phyloP scores from a whole-genome alignment of 225 moss, liverwort and hornwort genomes.

The Bryoerythrophyllum caledonicum region DNA sequence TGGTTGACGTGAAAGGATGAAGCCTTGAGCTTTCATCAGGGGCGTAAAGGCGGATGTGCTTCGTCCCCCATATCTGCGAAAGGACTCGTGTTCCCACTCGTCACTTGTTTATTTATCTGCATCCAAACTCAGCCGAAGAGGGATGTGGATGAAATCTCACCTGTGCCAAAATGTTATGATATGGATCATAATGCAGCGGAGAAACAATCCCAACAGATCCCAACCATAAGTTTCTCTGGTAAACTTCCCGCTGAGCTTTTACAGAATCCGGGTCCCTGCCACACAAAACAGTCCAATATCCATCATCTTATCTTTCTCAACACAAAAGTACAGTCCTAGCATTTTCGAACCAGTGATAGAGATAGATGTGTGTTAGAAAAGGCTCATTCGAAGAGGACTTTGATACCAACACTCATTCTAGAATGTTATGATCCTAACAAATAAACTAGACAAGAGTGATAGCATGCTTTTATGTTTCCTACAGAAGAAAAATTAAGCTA shows the following conservation, averaged over 20 bases:
- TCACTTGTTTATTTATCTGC: background rate
- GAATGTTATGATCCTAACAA: too few species aligned
- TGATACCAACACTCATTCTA: too few species aligned
- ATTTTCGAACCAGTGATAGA: too few species aligned
- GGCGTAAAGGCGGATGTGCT: conserved; percentile 49
- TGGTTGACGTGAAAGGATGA: conserved; percentile 50
- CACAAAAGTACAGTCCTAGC: background rate
- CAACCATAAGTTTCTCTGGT: conserved; percentile 57
- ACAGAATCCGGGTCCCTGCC: conserved; percentile 57
- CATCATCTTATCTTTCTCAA: conserved; percentile 10
- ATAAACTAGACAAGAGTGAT: background rate
- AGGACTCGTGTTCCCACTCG: background rate
- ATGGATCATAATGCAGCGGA: conserved; percentile 59
- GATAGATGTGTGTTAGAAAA: too few species aligned
- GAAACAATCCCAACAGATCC: conserved; percentile 53
- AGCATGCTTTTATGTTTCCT: background rate
- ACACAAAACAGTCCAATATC: background rate
- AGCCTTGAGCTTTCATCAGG: conserved; percentile 45
- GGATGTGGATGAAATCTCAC: conserved; percentile 15
- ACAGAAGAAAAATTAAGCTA: too few species aligned
- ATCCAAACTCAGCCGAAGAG: background rate
- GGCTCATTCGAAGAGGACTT: too few species aligned
- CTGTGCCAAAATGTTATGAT: conserved; percentile 60
- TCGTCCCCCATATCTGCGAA: conserved; percentile 50
- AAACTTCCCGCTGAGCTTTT: conserved; percentile 41